Conservation (phyloP, 306 rosid genomes). For the Malus sylvestris region DNA sequence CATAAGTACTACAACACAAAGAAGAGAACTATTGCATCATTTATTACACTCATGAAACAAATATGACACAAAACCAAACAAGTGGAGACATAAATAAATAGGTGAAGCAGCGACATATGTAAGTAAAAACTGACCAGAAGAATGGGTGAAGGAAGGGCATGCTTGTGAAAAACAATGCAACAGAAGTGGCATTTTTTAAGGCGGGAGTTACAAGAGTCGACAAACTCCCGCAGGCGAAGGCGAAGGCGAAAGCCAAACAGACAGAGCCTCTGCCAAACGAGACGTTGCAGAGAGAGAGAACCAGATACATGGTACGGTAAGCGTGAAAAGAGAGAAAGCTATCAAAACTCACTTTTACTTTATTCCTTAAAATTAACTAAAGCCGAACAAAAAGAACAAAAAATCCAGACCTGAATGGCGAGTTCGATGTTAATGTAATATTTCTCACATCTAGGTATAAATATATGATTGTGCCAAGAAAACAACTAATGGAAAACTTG, state of each 20-base stretch:
- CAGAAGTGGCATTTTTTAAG: too few relatives aligned
- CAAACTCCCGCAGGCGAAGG: conserved; percentile 19
- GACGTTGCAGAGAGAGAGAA: neutral
- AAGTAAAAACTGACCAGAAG: neutral
- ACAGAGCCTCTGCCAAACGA: conserved; percentile 1
- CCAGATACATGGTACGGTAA: conserved; percentile 7
- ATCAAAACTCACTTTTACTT: neutral
- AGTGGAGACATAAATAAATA: neutral
- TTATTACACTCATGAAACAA: neutral
- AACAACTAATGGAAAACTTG: too few relatives aligned
- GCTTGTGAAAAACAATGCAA: too few relatives aligned
- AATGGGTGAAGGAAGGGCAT: neutral
- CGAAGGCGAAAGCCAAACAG: neutral
- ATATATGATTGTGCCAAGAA: too few relatives aligned
- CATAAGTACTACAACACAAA: neutral
- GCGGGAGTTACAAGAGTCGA: neutral
- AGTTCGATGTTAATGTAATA: too few relatives aligned
- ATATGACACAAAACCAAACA: neutral
- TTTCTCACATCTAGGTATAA: too few relatives aligned
- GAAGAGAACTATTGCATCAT: neutral
- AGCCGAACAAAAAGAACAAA: too few relatives aligned
- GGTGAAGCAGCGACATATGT: neutral
- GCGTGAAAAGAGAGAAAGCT: conserved; percentile 26
- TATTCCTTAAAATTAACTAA: neutral
- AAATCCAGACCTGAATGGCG: too few relatives aligned